Evolutionary conservation across 345 rosid genomes (phyloP).

Genomic region (Atalantia buxifolia): DNA sequence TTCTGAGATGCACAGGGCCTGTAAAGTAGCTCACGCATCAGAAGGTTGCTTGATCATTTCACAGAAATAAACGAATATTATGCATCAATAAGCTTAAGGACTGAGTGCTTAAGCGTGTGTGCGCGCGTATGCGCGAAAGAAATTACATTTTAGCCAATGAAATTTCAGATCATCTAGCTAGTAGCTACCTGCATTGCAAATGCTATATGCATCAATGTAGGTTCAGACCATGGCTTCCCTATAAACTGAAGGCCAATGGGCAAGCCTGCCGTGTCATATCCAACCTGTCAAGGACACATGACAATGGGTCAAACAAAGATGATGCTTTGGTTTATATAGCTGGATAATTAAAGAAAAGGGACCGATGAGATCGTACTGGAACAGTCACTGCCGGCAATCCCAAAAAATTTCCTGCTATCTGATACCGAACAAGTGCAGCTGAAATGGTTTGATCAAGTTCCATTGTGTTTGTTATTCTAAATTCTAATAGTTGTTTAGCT

Average conservation of each 20-base stretch:
- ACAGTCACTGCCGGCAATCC: slow-evolving; percentile 72
- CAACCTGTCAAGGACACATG: slow-evolving; percentile 35
- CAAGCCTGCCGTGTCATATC: slow-evolving; percentile 60
- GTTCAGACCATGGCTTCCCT: slow-evolving; percentile 78
- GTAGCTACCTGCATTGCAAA: slow-evolving; percentile 55
- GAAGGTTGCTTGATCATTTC: no score
- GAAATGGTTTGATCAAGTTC: slow-evolving; percentile 24
- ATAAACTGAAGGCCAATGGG: slow-evolving; percentile 75
- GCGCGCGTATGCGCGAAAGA: neutral
- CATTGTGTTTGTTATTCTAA: neutral
- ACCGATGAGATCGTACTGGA: slow-evolving; percentile 36
- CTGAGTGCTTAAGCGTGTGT: no score
- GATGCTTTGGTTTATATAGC: neutral
- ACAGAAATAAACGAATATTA: neutral
- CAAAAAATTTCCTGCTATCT: slow-evolving; percentile 72
- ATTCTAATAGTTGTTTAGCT: neutral
- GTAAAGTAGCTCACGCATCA: slow-evolving; percentile 1
- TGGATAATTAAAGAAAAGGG: neutral
- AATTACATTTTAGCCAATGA: neutral
- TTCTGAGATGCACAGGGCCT: slow-evolving; percentile 39
- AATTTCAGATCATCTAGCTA: neutral
- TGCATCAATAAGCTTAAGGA: neutral
- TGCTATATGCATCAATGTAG: slow-evolving; percentile 57
- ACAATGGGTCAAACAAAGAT: neutral
- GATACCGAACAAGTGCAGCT: slow-evolving; percentile 71